phyloP scores from a whole-genome alignment of 1,284 basidiomycete genomes.

The Gymnopus androsaceus region DNA sequence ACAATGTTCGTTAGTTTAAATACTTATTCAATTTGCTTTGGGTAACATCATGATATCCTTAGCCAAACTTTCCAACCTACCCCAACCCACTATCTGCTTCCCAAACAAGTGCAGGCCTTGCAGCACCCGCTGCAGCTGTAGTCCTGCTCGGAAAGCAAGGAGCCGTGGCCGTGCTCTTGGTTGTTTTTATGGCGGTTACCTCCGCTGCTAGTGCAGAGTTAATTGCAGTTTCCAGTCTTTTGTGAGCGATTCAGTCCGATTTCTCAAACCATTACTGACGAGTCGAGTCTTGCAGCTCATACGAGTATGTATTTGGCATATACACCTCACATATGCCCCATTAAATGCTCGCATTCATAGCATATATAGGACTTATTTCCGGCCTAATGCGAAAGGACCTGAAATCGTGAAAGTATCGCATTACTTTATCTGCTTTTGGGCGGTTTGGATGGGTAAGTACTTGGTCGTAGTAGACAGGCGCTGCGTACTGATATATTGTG shows the following conservation, averaged over 20 bases:
- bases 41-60: not conserved
- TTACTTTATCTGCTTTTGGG: conserved; percentile 59
- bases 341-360: conserved; percentile 14
- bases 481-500: no score
- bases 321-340: not conserved
- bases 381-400: conserved; percentile 46
- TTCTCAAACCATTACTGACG: not conserved
- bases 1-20: conserved; percentile 33
- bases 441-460: conserved; percentile 65
- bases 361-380: conserved; percentile 53
- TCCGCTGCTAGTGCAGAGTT: conserved; percentile 62
- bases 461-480: no score
- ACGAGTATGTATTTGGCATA: conserved; percentile 39
- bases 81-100: conserved; percentile 49
- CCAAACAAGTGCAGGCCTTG: conserved; percentile 53
- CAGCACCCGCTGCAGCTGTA: conserved; percentile 52
- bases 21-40: not conserved
- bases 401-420: conserved; percentile 56
- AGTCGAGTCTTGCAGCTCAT: conserved; percentile 31
- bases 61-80: conserved; percentile 56
- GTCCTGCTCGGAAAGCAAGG: conserved; percentile 54
- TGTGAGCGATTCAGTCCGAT: conserved; percentile 37
- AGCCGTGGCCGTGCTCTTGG: conserved; percentile 51
- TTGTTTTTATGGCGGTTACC: conserved; percentile 50
- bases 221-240: conserved; percentile 59